These are phyloP conservation scores for Saitoella complicata DNA, from an alignment of 805 yeast genomes.

Conservation along the genomic window DNA sequence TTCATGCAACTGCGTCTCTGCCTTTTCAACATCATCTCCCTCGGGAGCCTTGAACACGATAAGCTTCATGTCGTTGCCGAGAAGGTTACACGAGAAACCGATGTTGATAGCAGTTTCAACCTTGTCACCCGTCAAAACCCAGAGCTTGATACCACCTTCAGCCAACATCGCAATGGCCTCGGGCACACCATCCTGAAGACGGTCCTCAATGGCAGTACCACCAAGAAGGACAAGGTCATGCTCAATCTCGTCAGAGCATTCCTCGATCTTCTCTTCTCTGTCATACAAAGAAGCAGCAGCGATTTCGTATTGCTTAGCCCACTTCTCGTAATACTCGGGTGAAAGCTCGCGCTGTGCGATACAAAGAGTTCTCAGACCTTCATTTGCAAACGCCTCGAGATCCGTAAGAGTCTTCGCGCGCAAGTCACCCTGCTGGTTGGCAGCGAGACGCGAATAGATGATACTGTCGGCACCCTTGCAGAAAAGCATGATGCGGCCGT, in stretches of 20 bases:
- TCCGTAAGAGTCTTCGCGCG: conserved; percentile 44
- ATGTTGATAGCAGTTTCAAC: conserved; percentile 74
- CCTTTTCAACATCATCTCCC: conserved; percentile 20
- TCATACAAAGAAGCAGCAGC: conserved; percentile 41
- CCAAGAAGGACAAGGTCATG: conserved; percentile 41
- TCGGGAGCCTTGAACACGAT: conserved; percentile 35
- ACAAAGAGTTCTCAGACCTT: conserved; percentile 65
- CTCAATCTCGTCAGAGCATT: conserved; percentile 45
- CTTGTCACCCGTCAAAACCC: conserved; percentile 75
- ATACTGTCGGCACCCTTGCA: conserved; percentile 68
- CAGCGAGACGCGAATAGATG: conserved; percentile 33
- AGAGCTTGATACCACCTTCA: conserved; percentile 59
- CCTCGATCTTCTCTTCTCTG: conserved; percentile 42
- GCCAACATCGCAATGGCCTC: conserved; percentile 50
- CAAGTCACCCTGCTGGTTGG: conserved; percentile 28
- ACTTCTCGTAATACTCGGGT: conserved; percentile 29
- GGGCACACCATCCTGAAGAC: conserved; percentile 65
- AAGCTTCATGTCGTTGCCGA: conserved; percentile 52
- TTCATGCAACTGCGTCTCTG: conserved; percentile 25
- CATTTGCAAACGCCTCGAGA: conserved; percentile 54
- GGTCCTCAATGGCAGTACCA: conserved; percentile 71
- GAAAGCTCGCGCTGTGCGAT: conserved; percentile 42
- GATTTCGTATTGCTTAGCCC: conserved; percentile 41
- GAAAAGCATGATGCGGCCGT: conserved; percentile 29
- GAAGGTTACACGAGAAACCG: conserved; percentile 61